Percentiles rank a stretch among this genome's conserved stretches.
Conservation (phyloP, 257 asterid genomes). For the Jacaranda copaia region DNA sequence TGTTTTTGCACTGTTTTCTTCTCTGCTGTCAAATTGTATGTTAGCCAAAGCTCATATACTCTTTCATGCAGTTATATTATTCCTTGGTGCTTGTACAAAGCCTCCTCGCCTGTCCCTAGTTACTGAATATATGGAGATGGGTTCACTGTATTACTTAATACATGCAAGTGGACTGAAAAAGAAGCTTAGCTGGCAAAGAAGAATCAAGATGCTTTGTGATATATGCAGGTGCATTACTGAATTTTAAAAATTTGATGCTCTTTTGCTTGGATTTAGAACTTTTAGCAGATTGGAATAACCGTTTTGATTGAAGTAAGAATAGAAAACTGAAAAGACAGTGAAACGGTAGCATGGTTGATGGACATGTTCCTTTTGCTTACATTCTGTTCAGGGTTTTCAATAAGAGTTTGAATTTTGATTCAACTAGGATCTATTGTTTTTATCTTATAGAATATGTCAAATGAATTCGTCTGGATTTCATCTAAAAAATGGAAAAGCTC, state of each 20-base stretch:
- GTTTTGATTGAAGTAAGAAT: conserved; percentile 2
- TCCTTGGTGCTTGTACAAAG: conserved; percentile 90
- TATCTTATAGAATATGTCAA: too few relatives aligned
- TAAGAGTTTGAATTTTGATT: too few relatives aligned
- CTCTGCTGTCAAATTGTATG: conserved; percentile 19
- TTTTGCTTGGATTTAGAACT: conserved; percentile 11
- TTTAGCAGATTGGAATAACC: conserved; percentile 20
- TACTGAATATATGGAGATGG: conserved; percentile 95
- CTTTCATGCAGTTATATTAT: conserved; percentile 74
- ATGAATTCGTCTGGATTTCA: too few relatives aligned
- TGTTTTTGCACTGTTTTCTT: conserved; percentile 14
- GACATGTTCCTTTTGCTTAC: too few relatives aligned
- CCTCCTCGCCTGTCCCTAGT: conserved; percentile 91
- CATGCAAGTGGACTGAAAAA: conserved; percentile 84
- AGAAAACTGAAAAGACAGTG: not conserved
- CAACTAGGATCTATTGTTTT: too few relatives aligned
- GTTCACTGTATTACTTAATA: conserved; percentile 84
- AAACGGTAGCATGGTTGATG: not conserved
- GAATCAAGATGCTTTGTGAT: conserved; percentile 84
- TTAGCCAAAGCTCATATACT: conserved; percentile 24
- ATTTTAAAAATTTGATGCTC: conserved; percentile 6
- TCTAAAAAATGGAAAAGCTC: too few relatives aligned
- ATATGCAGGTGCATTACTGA: conserved; percentile 75
- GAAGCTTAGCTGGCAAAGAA: conserved; percentile 90
- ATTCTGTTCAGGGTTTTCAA: too few relatives aligned